Base-by-base conservation (phyloP, 768 basidiomycete genomes). In the Boletus sp. region DNA sequence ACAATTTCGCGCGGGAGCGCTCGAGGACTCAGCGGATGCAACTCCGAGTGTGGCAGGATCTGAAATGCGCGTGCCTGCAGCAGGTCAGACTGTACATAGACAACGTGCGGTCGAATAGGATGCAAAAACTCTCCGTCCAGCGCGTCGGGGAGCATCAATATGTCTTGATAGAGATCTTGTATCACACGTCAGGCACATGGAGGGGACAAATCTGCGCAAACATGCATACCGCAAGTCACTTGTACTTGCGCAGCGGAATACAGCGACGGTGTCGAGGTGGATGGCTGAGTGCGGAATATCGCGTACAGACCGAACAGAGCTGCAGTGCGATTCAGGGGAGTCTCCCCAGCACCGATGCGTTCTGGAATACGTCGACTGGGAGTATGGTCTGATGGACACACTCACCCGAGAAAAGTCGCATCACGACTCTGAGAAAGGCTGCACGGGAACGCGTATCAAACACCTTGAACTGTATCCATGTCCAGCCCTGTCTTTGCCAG, bases 401-500 rank as follows among this genome's bases (percentile, higher is more conserved):
- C 82, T 44, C 63, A 90, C 91, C 89, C 40, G 84, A 72, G 67
- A 93, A 89, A 18, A 90, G 71, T 46, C 90, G 76, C 52, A 80
- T 72, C 2, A 83, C 80, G 10, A 83, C 77, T 35, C 75, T 76
- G 30, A 92, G 70, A 69, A 90, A 89, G 0, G 75, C 68, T 46
- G 86, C 82, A 37, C 91, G 81, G 20, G 86, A 76, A 48, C 87
- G 79, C 42, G 77, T 72, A 63, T 93, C 90, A 56, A 88, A 82
- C 4, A 86, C 83, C 67, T 81, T 85, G 74, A 93, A 80, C 65
- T 92, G 89, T 44, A 90, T 70, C 82, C 83, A 90, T 33, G 77
- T 73, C 91, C 91, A 94, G 20, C 88, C 87, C 57, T 81, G 78
- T 6, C 74, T 72, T 11, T 67, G 69, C 91, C 92, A 94, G 18